Conservation (phyloP, 495 filamentous ascomycete genomes). For the Penicillium cinerascens region DNA sequence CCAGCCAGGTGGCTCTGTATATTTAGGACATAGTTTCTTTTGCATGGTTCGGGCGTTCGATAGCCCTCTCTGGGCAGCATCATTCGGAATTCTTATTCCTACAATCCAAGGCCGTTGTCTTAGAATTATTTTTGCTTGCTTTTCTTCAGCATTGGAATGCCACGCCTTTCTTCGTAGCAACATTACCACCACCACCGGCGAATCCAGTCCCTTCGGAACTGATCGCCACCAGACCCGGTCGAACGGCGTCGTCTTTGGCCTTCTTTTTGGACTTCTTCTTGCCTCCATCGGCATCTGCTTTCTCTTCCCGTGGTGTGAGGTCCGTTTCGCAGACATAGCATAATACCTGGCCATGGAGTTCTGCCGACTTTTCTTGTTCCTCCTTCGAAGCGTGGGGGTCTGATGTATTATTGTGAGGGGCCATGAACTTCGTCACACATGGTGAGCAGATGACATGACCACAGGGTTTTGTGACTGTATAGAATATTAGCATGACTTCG, state of each 20-base stretch:
- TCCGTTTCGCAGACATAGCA: constrained; percentile 91
- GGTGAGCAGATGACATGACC: constrained; percentile 90
- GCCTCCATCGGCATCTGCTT: constrained; percentile 16
- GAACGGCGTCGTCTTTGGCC: constrained; percentile 43
- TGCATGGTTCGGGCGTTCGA: constrained; percentile 27
- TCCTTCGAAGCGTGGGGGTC: constrained; percentile 65
- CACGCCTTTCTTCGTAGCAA: constrained; percentile 73
- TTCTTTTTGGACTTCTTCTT: constrained; percentile 46
- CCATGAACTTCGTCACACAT: constrained; percentile 87
- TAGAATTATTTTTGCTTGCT: neutral
- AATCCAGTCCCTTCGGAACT: constrained; percentile 91
- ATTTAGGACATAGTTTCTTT: constrained; percentile 19
- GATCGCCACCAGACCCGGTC: constrained; percentile 78
- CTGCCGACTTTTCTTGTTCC: constrained; percentile 40
- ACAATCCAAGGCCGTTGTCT: constrained; percentile 1
- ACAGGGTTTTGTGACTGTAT: constrained; percentile 76
- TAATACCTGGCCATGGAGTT: constrained; percentile 42
- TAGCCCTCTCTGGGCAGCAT: constrained; percentile 11
- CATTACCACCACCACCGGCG: constrained; percentile 77
- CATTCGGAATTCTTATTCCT: constrained; percentile 8
- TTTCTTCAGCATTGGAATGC: constrained; percentile 81
- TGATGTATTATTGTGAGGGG: constrained; percentile 44
- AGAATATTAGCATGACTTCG: neutral
- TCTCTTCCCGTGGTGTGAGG: constrained; percentile 42
- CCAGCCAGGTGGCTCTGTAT: constrained; percentile 19